Evolutionary conservation across 495 filamentous ascomycete species (phyloP), one percentile per base, ranked within the genome.

Genomic region (Rostrohypoxylon terebratum): DNA sequence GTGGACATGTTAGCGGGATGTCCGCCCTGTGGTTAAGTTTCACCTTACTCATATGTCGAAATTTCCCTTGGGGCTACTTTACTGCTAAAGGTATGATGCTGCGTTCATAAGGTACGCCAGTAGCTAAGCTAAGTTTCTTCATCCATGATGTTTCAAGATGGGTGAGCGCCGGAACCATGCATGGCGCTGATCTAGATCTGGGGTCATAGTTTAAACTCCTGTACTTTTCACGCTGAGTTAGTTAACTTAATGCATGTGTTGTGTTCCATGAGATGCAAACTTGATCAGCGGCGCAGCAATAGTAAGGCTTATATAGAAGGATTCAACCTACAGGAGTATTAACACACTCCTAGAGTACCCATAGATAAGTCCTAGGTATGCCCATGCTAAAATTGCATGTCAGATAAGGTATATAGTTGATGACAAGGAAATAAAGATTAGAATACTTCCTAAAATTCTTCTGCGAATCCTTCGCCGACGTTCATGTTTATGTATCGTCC

Each of bases 401-500:
- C 47, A 70, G 59, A 51, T 63, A 45, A 11, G 25, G 8, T 60
- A 23, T 51, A 54, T 23, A 6, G 54, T 51, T 60, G 55, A 54
- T 28, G 44, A 25, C 8, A 36, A 14, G 38, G 16, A 42, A 14
- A 61, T 44, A 10, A 25, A 50, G 36, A 48, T 34, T 3, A 42
- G 34, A 48, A 60, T 59, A 55, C 38, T 5, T 48, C 18, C 11
- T 47, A 36, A 40, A 63, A 33, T 34, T 42, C n/a, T 66, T 48
- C 33, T 4, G 11, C 23, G 21, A 55, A 66, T 66, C 68, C 68
- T 66, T 45, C 68, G 13, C 45, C 20, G 3, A 48, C 20, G 28
- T 48, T 57, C 21, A 51, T 51, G 23, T 45, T 14, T n/a, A 16
- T 14, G 18, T 6, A 47, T 21, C 11, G 18, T 34, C 36, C 5